These are phyloP conservation scores for Cutaneotrichosporon cavernicola DNA, from an alignment of 1,284 basidiomycete genomes.

Conservation along the genomic window DNA sequence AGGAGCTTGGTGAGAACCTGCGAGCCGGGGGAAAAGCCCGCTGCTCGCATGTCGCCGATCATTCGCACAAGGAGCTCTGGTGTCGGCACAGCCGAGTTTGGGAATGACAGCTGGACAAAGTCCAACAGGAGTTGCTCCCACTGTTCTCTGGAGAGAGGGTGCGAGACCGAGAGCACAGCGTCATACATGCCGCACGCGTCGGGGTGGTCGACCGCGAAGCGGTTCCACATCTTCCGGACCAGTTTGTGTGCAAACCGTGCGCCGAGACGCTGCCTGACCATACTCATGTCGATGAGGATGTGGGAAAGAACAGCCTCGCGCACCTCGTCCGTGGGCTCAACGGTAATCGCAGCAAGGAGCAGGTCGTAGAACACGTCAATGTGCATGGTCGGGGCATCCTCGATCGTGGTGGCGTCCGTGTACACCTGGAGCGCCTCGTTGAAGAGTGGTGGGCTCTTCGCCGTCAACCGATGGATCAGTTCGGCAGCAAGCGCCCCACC, in stretches of 20 bases:
- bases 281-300: constrained; percentile 63
- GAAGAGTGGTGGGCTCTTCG: constrained; percentile 17
- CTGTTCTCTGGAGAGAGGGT: constrained; percentile 60
- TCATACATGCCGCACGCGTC: constrained; percentile 66
- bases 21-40: constrained; percentile 61
- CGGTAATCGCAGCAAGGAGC: constrained; percentile 47
- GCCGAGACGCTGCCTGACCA: constrained; percentile 32
- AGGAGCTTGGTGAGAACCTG: constrained; percentile 73
- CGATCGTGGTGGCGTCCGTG: constrained; percentile 18
- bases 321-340: constrained; percentile 59
- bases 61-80: constrained; percentile 72
- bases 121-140: constrained; percentile 64
- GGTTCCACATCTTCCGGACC: neutral
- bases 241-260: constrained; percentile 14
- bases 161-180: constrained; percentile 45
- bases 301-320: constrained; percentile 53
- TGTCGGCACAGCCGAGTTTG: constrained; percentile 53
- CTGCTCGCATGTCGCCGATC: constrained; percentile 75
- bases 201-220: constrained; percentile 54
- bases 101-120: constrained; percentile 62
- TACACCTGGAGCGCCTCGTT: constrained; percentile 26
- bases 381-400: constrained; percentile 11
- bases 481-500: constrained; percentile 22
- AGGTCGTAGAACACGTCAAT: constrained; percentile 7
- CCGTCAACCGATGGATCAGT: constrained; percentile 30